Base-by-base conservation (phyloP, 768 basidiomycete species). In the Terana coerulea region DNA sequence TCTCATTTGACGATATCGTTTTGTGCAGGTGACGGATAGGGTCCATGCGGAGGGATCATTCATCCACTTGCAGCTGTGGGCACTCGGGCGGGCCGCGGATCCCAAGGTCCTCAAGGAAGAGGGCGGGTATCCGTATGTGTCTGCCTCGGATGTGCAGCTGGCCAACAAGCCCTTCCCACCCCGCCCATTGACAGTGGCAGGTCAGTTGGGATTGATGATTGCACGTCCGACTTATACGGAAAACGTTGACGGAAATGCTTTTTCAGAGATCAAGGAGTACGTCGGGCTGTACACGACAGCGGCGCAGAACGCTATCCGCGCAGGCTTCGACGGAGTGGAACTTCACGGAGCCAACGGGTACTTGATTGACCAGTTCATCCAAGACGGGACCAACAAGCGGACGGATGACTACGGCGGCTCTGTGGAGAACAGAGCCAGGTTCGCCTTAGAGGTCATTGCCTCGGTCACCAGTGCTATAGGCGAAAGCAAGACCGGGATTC, bases 61-160 rank as follows among this genome's bases (percentile, higher is more conserved):
- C 62, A 75, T 85, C 22, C 81, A 70, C 61, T 49, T 75, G 24
- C 83, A 86, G 61, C 71, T 83, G 1, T 80, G 81, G 72, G 82
- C 83, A 1, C 59, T 80, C 1, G 83, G 80, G 0, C 74, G 80
- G 2, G 59, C 67, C 0, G 75, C 75, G 4, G 44, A 61, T 21
- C 54, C 64, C 17, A 55, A 59, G 0, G 41, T 69, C 30, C 65
- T 83, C 0, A 58, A 57, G 5, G 59, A 72, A 43, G 72, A 75
- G 41, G 66, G 71, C 46, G 61, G 55, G 3, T 55, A 54, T 42
- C 67, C 67, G 9, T 64, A 62, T 54, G 62, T 71, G 45, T 64
- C 70, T 11, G 64, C 71, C 4, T 73, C 72, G 2, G 33, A 62
- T 8, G 63, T 72, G 43, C 55, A 54, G 0, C 45, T 69, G 8